phyloP scores from a whole-genome alignment of 2,329 filamentous ascomycete genomes.

The Beauveria sp. region DNA sequence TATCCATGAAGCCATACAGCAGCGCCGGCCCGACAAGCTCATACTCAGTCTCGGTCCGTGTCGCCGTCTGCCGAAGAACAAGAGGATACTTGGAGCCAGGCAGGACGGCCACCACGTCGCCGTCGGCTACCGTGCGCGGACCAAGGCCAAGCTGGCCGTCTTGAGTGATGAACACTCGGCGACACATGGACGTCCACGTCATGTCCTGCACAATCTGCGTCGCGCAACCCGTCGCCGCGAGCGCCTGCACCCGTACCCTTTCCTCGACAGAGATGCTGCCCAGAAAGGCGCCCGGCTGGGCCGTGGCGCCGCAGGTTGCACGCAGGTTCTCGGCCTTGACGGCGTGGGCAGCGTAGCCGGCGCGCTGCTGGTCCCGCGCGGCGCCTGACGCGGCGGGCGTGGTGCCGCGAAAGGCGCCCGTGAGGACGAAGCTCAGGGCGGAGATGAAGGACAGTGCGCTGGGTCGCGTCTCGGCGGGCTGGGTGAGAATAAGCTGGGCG shows the following conservation, averaged over 20 bases:
- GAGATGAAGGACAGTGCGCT: neutral
- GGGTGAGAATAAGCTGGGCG: neutral
- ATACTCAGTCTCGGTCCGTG: neutral
- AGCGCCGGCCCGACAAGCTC: slow-evolving; percentile 5
- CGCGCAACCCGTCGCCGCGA: neutral
- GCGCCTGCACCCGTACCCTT: neutral
- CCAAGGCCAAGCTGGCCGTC: slow-evolving; percentile 9
- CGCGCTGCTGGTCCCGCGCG: neutral
- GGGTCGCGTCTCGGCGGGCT: neutral
- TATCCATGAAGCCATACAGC: slow-evolving; percentile 10
- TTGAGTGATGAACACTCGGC: neutral
- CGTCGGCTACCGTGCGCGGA: neutral
- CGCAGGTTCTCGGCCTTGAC: slow-evolving; percentile 1
- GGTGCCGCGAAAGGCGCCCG: slow-evolving; percentile 1
- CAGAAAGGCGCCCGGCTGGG: neutral
- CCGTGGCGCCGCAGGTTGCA: neutral
- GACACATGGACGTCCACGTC: slow-evolving; percentile 13
- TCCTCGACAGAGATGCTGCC: neutral
- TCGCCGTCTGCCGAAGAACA: neutral
- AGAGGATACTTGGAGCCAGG: slow-evolving; percentile 3
- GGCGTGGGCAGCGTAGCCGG: slow-evolving; percentile 7
- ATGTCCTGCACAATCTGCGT: slow-evolving; percentile 11
- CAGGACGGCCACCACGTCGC: slow-evolving; percentile 1
- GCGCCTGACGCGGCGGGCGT: neutral
- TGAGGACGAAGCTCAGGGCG: slow-evolving; percentile 7